Percentiles rank a stretch among this genome's conserved stretches.
Evolutionary conservation across 1,139 yeast species (phyloP).

Genomic region (Debaryomyces singareniensis): DNA sequence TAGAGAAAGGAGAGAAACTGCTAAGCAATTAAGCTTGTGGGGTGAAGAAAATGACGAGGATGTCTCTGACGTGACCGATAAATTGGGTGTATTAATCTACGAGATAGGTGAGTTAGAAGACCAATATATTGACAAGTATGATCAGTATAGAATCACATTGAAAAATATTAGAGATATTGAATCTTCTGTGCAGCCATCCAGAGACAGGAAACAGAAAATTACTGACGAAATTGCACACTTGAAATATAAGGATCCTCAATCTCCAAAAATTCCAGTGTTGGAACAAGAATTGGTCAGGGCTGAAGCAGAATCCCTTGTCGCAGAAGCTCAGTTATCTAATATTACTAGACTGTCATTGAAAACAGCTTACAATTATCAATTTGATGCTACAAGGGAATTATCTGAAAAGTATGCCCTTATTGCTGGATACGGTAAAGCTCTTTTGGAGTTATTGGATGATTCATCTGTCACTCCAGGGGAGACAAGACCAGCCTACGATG

Average conservation of each 20-base stretch:
- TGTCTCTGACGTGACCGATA: constrained; percentile 94
- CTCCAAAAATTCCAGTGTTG: constrained; percentile 88
- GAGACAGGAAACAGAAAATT: constrained; percentile 96
- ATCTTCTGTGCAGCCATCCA: constrained; percentile 95
- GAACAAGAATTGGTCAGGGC: constrained; percentile 99
- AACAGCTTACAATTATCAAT: constrained; percentile 96
- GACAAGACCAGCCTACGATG: constrained; percentile 97
- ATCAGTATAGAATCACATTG: constrained; percentile 93
- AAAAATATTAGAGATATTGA: constrained; percentile 95
- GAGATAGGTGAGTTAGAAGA: constrained; percentile 98
- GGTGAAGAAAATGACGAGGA: constrained; percentile 98
- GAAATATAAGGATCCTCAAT: constrained; percentile 97
- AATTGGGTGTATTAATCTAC: constrained; percentile 89
- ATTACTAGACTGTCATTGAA: constrained; percentile 96
- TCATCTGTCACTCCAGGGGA: constrained; percentile 98
- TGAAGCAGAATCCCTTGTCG: constrained; percentile 97
- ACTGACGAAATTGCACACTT: constrained; percentile 97
- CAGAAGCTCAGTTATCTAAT: constrained; percentile 97
- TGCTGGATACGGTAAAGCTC: constrained; percentile 98
- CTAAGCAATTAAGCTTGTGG: constrained; percentile 93
- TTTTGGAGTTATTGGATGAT: constrained; percentile 91
- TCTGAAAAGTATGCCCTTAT: constrained; percentile 94
- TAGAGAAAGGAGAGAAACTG: constrained; percentile 93
- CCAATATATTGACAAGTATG: constrained; percentile 95
- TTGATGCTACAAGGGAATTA: constrained; percentile 93